Evolutionary conservation across 805 yeast species (phyloP), one percentile per base, ranked within the genome.

Genomic region (Kuraishia borneana): DNA sequence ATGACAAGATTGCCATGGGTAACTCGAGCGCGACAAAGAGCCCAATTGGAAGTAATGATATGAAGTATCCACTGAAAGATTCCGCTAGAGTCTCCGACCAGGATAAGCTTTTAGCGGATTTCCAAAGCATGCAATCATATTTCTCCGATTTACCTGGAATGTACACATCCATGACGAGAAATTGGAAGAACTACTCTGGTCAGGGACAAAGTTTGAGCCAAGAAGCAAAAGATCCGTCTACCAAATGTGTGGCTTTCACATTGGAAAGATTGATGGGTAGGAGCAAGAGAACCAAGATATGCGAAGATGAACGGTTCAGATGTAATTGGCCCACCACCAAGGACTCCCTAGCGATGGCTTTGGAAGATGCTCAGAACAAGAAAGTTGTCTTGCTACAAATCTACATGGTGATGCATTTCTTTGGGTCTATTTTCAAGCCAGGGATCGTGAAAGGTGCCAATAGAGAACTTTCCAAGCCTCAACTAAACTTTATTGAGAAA

Each of bases 271-370:
- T 18, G 18, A 16, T 4, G 5, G 34, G 21, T 28, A 13, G 35
- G 34, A 21, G 36, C 43, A 27, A 31, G 5, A 18, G 7, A 26
- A 31, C 7, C 29, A 31, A 20, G n/a, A 29, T 21, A 4, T 9
- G 18, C 13, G 18, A 6, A 29, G 31, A 29, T 20, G n/a, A 18
- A 8, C 17, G 21, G 4, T 16, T 10, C 26, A 21, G 53, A 49
- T 39, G 48, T 35, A 55, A 53, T 25, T 54, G 58, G 58, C 35
- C 50, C 5, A 31, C 52, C 16, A 41, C 41, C 27, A 36, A 41
- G 5, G 48, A 45, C 18, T 47, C 42, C 26, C 51, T 55, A 32
- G 32, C 25, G 2, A 19, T 32, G 13, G 55, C 52, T 21, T 21
- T 53, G 7, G 30, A 36, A 12, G 36, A 35, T 14, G 20, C 36